Base-by-base conservation (phyloP, 345 rosid genomes). In the Syzygium oleosum region DNA sequence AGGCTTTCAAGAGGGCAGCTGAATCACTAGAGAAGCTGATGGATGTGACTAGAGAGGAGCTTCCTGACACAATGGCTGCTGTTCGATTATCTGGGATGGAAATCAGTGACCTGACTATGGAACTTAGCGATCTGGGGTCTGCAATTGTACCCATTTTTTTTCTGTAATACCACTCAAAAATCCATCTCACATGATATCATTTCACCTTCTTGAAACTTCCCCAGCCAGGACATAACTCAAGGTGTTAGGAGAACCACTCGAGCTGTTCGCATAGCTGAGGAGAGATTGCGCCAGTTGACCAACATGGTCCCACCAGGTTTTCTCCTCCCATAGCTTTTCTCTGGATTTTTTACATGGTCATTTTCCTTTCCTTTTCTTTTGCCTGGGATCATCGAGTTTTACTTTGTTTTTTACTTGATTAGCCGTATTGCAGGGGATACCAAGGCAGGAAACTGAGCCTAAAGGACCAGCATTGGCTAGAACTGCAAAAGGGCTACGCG, bases 1-100 rank as follows among this genome's bases (percentile, higher is more conserved):
- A 96, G 99, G 94, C 99, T 86, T 94, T 97, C 90, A 95, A 92
- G 93, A 93, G 93, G 93, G 98, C 99, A 51, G 98, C 98, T 2
- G 99, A 97, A 86, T 97, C 99, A 1, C 87, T 95, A 61, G 97
- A 94, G 89, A 95, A 96, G 93, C 93, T 97, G 87, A 88, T 96
- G 94, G 99, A 97, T 94, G 95, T 91, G 31, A 91, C 96, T 2
- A 94, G 98, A 93, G 98, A 95, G 87, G 99, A 95, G 92, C 94
- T 97, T 86, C 99, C 99, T 3, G 96, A 93, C 89, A 97, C 98
- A 78, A 96, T 97, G 99, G 99, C 98, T 84, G 99, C 99, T 38
- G 86, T 97, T 84, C 93, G 99, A 5, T 91, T 97, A 87, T 95
- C 99, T 0, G 99, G 99, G 85, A 97, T 97, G 99, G 99, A 97